Conservation (phyloP, 768 basidiomycete genomes). For the Auricularia sp. region DNA sequence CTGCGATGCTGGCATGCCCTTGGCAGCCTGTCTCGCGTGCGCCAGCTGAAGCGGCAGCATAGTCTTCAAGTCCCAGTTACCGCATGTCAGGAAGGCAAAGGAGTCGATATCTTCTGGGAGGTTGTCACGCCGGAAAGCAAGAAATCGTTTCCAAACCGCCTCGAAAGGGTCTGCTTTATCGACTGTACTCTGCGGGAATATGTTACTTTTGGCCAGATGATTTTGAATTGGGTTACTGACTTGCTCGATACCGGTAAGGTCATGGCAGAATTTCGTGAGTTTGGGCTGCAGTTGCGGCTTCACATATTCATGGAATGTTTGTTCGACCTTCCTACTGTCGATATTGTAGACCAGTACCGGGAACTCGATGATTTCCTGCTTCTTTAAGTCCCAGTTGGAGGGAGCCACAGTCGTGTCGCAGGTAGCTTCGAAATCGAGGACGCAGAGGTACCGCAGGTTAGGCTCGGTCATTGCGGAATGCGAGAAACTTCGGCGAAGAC, state of each 20-base stretch:
- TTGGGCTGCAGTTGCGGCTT: neutral
- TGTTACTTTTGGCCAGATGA: too few species aligned
- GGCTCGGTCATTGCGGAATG: too few species aligned
- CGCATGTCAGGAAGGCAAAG: slow-evolving; percentile 9
- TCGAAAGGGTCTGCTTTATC: slow-evolving; percentile 6
- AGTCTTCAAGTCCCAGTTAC: slow-evolving; percentile 7
- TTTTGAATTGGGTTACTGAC: neutral
- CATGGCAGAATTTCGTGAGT: slow-evolving; percentile 9
- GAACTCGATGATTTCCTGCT: slow-evolving; percentile 6
- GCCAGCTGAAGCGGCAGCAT: slow-evolving; percentile 7
- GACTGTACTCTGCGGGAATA: slow-evolving; percentile 3
- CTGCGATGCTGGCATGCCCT: neutral
- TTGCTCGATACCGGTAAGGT: slow-evolving; percentile 8
- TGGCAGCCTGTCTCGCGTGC: neutral
- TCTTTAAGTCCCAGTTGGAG: neutral
- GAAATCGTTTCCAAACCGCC: slow-evolving; percentile 5
- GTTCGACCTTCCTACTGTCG: neutral
- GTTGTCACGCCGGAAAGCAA: neutral
- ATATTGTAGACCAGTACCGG: slow-evolving; percentile 2
- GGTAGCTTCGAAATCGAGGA: slow-evolving; percentile 7
- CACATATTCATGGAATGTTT: slow-evolving; percentile 8
- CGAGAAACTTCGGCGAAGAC: too few species aligned
- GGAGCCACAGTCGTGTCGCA: neutral
- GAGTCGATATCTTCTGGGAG: neutral
- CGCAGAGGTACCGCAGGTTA: neutral